Percentiles rank a stretch among this genome's conserved stretches.
Evolutionary conservation across 768 basidiomycete genomes (phyloP).

Genomic region (Boletus fagicola): DNA sequence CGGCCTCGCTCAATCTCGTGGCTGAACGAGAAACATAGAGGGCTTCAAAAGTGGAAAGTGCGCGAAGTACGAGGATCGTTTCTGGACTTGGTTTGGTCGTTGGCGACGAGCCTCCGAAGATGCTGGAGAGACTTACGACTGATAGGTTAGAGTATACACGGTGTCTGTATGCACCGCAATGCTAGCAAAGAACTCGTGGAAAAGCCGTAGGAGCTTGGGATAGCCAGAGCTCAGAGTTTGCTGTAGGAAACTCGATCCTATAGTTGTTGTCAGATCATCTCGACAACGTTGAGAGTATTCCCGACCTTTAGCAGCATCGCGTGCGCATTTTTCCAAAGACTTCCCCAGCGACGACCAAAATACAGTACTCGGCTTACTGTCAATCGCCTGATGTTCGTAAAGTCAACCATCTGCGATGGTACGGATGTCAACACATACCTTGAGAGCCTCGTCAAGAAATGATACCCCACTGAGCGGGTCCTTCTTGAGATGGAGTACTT

Average conservation of each 20-base stretch:
- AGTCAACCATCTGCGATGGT: conserved; percentile 1
- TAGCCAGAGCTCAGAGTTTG: conserved; percentile 86
- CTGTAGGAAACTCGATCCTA: conserved; percentile 88
- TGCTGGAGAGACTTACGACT: conserved; percentile 56
- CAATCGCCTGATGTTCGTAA: conserved; percentile 58
- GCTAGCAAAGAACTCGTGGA: conserved; percentile 96
- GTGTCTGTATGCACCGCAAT: conserved; percentile 97
- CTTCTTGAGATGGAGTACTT: conserved; percentile 85
- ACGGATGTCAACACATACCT: conserved; percentile 45
- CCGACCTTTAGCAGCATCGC: conserved; percentile 77
- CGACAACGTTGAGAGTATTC: neutral
- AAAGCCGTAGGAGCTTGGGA: conserved; percentile 81
- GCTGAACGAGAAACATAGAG: conserved; percentile 86
- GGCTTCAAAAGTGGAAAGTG: conserved; percentile 79
- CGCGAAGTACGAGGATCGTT: conserved; percentile 82
- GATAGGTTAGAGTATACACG: conserved; percentile 75
- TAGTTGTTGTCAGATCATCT: conserved; percentile 2
- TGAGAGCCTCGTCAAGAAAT: conserved; percentile 94
- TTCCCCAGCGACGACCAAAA: conserved; percentile 87
- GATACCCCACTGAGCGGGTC: conserved; percentile 71
- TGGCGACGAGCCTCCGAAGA: neutral
- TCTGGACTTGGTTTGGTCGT: conserved; percentile 63
- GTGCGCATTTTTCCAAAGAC: conserved; percentile 77
- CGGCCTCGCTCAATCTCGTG: conserved; percentile 78
- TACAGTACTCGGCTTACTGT: conserved; percentile 85